Base-by-base conservation (phyloP, 768 basidiomycete genomes). In the Mycena galopus region DNA sequence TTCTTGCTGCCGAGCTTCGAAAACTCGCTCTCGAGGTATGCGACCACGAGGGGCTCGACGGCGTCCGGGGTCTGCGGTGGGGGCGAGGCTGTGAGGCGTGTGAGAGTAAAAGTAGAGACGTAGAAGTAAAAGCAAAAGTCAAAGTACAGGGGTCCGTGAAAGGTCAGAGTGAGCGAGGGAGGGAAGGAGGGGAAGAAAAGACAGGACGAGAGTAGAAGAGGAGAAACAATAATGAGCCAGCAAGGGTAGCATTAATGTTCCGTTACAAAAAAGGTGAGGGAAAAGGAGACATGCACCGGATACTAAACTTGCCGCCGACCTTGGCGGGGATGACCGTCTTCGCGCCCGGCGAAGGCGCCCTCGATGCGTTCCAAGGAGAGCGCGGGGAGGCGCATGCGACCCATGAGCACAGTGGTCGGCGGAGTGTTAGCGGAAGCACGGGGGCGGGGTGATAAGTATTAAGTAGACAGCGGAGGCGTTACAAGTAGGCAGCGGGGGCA, bases 291-390 rank as follows among this genome's bases (percentile, higher is more conserved):
- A 9, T 4, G 81, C 88, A 53, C 96, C 96, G 39, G n/a, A n/a
- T n/a, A n/a, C n/a, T n/a, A n/a, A n/a, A n/a, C n/a, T n/a, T n/a
- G n/a, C n/a, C n/a, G n/a, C 88, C 81, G 12, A 93, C 95, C 69
- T 92, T 91, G 32, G 96, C 95, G 0, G 97, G 97, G 69, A 98
- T 99, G 78, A 98, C 97, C 0, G 97, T 98, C 89, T 96, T 96
- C 23, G 88, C 90, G 3, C 95, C 95, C 0, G 89, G 90, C 94
- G 86, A 97, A 98, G 1, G 96, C 97, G 59, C 97, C 96, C 82
- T 98, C 95, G 77, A 99, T 97, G 12, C 97, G 97, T 80, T 99
- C 97, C 27, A 99, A 83, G 2, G 95, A 96, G 73, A 99, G 88
- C 69, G 92, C 93, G 3, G 97, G 94, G 76, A 89, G 86, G 37